Evolutionary conservation across 2,329 filamentous ascomycete species (phyloP).

Genomic region (Lecanicillium sp.): DNA sequence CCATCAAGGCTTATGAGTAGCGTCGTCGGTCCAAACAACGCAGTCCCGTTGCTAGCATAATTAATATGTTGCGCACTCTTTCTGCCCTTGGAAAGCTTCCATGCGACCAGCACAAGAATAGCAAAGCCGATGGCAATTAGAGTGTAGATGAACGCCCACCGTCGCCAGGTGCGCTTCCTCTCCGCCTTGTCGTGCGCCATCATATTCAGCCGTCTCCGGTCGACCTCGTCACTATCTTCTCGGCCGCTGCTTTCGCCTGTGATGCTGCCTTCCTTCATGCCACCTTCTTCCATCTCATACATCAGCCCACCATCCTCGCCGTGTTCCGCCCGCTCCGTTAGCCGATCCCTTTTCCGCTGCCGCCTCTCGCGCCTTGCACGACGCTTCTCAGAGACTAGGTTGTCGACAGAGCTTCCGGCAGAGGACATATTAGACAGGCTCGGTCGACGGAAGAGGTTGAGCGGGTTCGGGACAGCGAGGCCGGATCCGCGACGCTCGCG

Average conservation of each 20-base stretch:
- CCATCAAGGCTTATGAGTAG: constrained; percentile 91
- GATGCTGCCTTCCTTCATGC: constrained; percentile 56
- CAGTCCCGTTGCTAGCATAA: constrained; percentile 69
- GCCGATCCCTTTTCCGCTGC: constrained; percentile 42
- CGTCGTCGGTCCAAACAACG: constrained; percentile 82
- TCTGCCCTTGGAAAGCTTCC: constrained; percentile 46
- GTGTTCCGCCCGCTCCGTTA: constrained; percentile 44
- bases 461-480: constrained; percentile 41
- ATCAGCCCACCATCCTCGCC: constrained; percentile 70
- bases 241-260: constrained; percentile 55
- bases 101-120: constrained; percentile 47
- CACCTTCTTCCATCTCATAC: constrained; percentile 86
- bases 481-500: constrained; percentile 40
- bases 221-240: constrained; percentile 49
- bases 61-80: constrained; percentile 22
- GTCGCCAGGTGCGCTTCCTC: constrained; percentile 44
- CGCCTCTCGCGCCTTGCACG: constrained; percentile 40
- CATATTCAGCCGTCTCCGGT: constrained; percentile 43
- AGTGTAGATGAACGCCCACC: constrained; percentile 44
- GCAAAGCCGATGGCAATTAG: constrained; percentile 45
- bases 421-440: constrained; percentile 26
- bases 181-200: constrained; percentile 36
- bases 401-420: constrained; percentile 37
- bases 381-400: constrained; percentile 41
- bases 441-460: constrained; percentile 32